Evolutionary conservation across 768 basidiomycete species (phyloP), one percentile per base, ranked within the genome.

Genomic region (Leccinum incarnatum): DNA sequence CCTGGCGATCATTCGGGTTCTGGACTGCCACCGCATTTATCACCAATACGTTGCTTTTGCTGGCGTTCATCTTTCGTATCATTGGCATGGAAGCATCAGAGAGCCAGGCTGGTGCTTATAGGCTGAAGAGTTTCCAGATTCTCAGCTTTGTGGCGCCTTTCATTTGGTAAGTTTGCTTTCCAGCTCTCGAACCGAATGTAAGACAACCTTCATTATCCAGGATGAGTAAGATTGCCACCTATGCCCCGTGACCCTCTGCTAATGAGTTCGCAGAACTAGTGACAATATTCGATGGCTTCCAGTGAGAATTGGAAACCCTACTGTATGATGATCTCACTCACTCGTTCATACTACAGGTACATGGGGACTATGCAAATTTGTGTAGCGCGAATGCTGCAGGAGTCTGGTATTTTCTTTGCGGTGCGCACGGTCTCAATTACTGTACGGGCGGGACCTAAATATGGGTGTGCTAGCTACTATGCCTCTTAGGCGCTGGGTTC

Each of bases 311-410:
- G 5, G 6, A 37, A 52, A 8, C 0, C 15, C 14, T 30, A 15
- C 19, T 34, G 53, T 36, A 40, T n/a, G 37, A 55, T 14, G 12
- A 14, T 36, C 42, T 49, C 36, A 53, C 51, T 30, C 50, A 29
- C 48, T 53, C 9, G 11, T 1, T 12, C 54, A n/a, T 42, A 32
- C 54, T 58, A 19, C 53, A 90, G 88, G 67, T 91, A 91, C 65
- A 85, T 98, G 49, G 95, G 95, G 8, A 94, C 89, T 0, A 87
- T 97, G 87, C 93, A 96, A 69, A 93, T 98, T 29, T 95, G 95
- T 60, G 86, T 96, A 2, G 86, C 91, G 19, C 81, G 93, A 12
- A 98, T 98, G 95, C 74, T 98, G 61, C 87, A 89, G 68, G 94
- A 98, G 73, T 95, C 93, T 19, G 88, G 91, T 3, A 86, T 97